These are phyloP conservation scores for Cinnamomum micranthum DNA, from an alignment of 164 flowering plant species.

Conservation along the genomic window DNA sequence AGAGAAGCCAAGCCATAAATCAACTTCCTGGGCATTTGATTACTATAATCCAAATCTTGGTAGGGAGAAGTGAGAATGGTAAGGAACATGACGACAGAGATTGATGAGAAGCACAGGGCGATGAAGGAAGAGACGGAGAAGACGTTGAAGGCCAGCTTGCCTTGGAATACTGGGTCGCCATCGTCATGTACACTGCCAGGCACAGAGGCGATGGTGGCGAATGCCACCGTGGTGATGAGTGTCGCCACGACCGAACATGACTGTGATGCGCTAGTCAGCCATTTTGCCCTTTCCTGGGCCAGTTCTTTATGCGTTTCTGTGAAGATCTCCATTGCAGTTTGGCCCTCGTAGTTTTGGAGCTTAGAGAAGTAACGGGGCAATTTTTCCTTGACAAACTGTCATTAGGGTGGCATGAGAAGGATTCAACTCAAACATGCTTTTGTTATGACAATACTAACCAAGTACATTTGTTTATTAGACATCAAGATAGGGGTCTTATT, in stretches of 20 bases:
- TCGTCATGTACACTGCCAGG: neutral
- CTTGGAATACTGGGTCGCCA: neutral
- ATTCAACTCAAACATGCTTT: too few species aligned
- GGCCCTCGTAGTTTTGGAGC: neutral
- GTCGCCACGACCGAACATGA: neutral
- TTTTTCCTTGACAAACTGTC: neutral
- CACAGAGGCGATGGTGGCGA: neutral
- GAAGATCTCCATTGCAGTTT: neutral
- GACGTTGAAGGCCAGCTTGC: neutral
- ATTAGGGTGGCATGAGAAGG: neutral
- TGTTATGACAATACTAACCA: too few species aligned
- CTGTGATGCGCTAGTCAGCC: neutral
- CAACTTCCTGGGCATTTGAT: neutral
- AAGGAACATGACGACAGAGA: neutral
- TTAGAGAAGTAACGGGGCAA: neutral
- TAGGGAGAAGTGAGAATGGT: neutral
- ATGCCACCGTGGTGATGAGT: neutral
- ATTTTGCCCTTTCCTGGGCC: neutral
- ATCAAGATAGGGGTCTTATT: neutral
- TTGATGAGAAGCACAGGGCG: neutral
- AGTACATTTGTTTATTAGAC: neutral
- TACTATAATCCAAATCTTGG: neutral
- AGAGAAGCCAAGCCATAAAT: neutral
- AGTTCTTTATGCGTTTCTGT: neutral
- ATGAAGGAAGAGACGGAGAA: neutral